Evolutionary conservation across 441 rosid genomes (phyloP), one percentile per base, ranked within the genome.

Genomic region (Arabidopsis lyrata): DNA sequence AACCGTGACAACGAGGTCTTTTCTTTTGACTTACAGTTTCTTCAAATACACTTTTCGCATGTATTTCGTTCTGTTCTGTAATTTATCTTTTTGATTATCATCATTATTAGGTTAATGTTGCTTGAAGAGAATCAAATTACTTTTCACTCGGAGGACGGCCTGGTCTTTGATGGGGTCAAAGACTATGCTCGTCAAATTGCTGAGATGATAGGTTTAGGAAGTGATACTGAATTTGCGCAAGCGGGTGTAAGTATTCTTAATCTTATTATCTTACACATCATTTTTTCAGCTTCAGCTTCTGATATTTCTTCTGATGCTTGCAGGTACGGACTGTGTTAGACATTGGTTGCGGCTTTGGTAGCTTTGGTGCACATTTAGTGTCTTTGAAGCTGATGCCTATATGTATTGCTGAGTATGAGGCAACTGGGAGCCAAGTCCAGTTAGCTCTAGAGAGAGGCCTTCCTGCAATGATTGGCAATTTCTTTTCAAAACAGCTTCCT

Each of bases 121-220:
- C 83, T 93, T 59, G 99, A 93, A 86, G 98, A 95, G 87, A 95
- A 95, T 82, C 98, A 95, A 83, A 90, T 95, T 70, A 87, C 97
- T n/a, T 93, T 93, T 81, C 99, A 93, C 78, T 87, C 98, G 0
- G 97, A 93, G 64, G 93, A 90, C 16, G 98, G 99, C 12, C 60
- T 83, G 75, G 78, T 88, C 73, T 89, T 90, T 85, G 97, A 87
- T 73, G 97, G 96, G 18, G 96, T 95, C 53, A 95, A 93, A 85
- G 97, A 93, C 70, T 95, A 95, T 75, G 87, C 98, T 73, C 95
- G 88, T 77, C 96, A 91, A 83, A 78, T 95, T 60, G 98, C 97
- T 8, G 97, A 95, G 88, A 91, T 93, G 97, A 83, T 95, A 64
- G 98, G 97, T 39, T 79, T 91, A 75, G 97, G 95, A 81, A 84